Base-by-base conservation (phyloP, 495 filamentous ascomycete genomes). In the Penicillium samsonianum region DNA sequence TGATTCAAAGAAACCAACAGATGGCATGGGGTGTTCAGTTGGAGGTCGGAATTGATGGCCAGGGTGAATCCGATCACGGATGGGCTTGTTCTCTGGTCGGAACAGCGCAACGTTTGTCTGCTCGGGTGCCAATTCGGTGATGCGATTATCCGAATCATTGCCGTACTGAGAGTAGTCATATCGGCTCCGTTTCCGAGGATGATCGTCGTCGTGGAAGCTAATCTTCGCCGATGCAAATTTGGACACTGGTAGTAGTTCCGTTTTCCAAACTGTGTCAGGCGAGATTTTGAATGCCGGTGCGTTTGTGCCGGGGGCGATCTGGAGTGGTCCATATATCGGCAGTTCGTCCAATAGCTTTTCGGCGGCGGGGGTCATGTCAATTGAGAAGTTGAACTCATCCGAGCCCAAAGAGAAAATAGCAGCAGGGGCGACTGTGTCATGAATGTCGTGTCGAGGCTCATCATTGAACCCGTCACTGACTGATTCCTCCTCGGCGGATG, bases 41-140 rank as follows among this genome's bases (percentile, higher is more conserved):
- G 94, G 94, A n/a, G 93, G 93, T 55, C 91, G 81, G 73, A 98
- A 97, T 48, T 91, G 87, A 69, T 96, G 92, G 5, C 88, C 87
- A n/a, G 90, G 91, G 64, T 96, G 90, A 14, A 98, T 85, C 9
- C 94, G 84, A 63, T 96, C 92, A 50, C 92, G 84, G 26, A 96
- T 91, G 47, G 84, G 82, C 68, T 92, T 95, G 76, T 93, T 94
- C 55, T 96, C 91, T 0, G 91, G 88, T 45, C 84, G 83, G 75
- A 98, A 98, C 8, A 98, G 77, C 2, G 92, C 92, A 58, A 96
- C 89, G 53, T 88, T 81, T 3, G 81, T 84, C 62, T 88, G 86
- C 63, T 90, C 88, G 9, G 92, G 88, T 0, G 79, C 78, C 4
- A 90, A 75, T 33, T 80, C 70, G 46, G 74, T 48, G 59, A 78